Conservation (phyloP, 345 rosid genomes). For the Murraya paniculata region DNA sequence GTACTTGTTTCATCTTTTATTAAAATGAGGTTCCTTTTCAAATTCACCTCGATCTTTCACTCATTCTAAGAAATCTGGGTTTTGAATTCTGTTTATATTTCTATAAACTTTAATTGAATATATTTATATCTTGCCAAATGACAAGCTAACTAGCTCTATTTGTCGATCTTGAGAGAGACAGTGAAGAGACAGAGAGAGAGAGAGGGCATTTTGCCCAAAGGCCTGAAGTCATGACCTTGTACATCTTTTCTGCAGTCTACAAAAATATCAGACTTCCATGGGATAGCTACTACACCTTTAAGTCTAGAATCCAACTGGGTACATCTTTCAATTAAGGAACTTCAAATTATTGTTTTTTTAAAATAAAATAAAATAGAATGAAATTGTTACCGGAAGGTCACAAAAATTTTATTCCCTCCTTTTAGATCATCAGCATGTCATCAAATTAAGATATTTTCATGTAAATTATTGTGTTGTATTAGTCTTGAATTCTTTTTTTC, state of each 20-base stretch:
- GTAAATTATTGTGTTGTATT: too few relatives aligned
- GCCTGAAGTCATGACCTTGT: background rate
- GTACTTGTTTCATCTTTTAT: background rate
- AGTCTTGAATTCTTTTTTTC: too few relatives aligned
- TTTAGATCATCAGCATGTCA: too few relatives aligned
- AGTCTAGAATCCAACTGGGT: conserved; percentile 3
- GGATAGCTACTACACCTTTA: background rate
- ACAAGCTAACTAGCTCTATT: background rate
- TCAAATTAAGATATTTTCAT: too few relatives aligned
- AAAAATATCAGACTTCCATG: conserved; percentile 2
- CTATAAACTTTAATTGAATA: background rate
- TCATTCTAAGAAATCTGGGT: background rate
- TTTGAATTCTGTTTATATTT: background rate
- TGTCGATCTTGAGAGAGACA: background rate
- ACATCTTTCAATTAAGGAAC: conserved; percentile 10
- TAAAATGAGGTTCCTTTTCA: too few relatives aligned
- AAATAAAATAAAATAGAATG: background rate
- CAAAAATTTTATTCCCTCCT: background rate
- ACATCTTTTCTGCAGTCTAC: conserved; percentile 2
- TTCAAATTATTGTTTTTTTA: background rate
- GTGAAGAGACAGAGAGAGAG: background rate
- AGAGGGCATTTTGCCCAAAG: background rate
- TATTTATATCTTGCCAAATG: too few relatives aligned
- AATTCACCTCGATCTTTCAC: background rate
- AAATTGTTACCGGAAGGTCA: background rate